These are phyloP conservation scores for Taxillus chinensis DNA, from an alignment of 164 flowering plant species.

Conservation along the genomic window DNA sequence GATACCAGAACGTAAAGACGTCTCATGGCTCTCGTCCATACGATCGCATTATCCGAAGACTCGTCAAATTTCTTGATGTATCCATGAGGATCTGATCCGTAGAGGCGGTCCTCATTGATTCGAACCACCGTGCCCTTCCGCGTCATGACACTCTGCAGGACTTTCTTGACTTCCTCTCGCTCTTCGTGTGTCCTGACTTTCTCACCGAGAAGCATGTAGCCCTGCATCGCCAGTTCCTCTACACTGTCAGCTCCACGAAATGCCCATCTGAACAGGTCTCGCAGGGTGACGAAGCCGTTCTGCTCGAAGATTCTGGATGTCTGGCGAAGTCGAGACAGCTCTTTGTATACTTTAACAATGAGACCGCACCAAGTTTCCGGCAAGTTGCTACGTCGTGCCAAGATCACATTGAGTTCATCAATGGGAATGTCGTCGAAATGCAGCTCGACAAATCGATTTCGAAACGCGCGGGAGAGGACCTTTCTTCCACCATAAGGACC, in stretches of 20 bases:
- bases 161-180: no score
- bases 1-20: constrained; percentile 76
- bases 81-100: no score
- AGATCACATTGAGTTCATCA: constrained; percentile 54
- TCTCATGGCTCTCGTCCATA: constrained; percentile 67
- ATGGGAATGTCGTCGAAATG: constrained; percentile 96
- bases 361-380: constrained; percentile 54
- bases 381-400: constrained; percentile 51
- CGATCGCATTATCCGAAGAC: constrained; percentile 59
- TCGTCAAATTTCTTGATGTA: constrained; percentile 30
- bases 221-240: no score
- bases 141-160: no score
- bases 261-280: constrained; percentile 97
- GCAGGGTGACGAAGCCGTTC: constrained; percentile 91
- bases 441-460: constrained; percentile 93
- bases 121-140: no score
- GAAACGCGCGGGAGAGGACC: constrained; percentile 92
- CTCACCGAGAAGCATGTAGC: no score
- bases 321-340: constrained; percentile 79
- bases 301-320: constrained; percentile 84
- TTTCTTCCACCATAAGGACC: constrained; percentile 88
- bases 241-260: no score
- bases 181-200: no score
- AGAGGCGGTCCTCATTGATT: no score
- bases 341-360: constrained; percentile 93